Evolutionary conservation across 1,284 basidiomycete genomes (phyloP), one percentile per base, ranked within the genome.

Genomic region (Sparassis latifolia): DNA sequence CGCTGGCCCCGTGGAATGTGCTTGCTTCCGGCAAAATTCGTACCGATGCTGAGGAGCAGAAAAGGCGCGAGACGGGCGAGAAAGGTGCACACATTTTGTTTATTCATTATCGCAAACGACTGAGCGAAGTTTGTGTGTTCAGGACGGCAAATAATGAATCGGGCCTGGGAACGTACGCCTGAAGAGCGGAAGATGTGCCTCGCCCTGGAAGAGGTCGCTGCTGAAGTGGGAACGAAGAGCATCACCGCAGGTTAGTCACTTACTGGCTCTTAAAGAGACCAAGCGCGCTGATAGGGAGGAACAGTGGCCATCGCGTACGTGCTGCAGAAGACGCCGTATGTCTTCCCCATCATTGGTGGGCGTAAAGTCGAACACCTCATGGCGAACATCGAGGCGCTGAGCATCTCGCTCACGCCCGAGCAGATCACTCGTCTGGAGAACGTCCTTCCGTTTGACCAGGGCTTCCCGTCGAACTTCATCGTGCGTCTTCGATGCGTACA

Each of bases 1-100:
- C 74, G 0, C 62, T 80, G 0, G 70, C 72, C 0, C 75, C 76
- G 0, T 82, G 74, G 74, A 70, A 72, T 38, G 76, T 77, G 0
- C 62, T 82, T 3, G 76, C 67, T 1, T 65, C 57, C 1, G 76
- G 77, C 0, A 71, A 73, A 30, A 65, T 82, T 50, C 68, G 73
- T 28, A 71, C 71, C 0, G 74, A 78, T 53, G 73, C 60, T 4
- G 73, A 77, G 54, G 74, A 76, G 52, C 66, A 74, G 48, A 54
- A 57, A 3, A 66, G 75, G 0, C 56, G 58, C n/a, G 52, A 68
- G 49, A 67, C 70, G 1, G 71, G 72, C 9, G 76, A 79, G 51
- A 67, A 74, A 10, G 58, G 58, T 58, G 28, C 30, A 49, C 47
- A 29, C 39, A 50, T 12, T 35, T 48, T 10, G 7, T 43, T 1